These are phyloP conservation scores for Pseudogymnoascus sp. DNA, from an alignment of 2,329 filamentous ascomycete species.

Conservation along the genomic window DNA sequence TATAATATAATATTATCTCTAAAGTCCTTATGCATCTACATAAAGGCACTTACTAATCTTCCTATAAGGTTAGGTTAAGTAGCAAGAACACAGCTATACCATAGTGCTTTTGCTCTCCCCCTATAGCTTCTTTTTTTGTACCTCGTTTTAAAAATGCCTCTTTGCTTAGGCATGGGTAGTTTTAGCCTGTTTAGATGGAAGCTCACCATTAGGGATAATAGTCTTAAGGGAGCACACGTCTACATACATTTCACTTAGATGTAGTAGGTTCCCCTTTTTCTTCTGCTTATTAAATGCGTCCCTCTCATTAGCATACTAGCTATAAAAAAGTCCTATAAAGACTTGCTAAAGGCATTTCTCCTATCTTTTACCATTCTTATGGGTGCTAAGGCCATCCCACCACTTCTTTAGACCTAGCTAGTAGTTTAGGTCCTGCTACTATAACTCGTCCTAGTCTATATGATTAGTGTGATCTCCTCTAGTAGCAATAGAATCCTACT, in stretches of 20 bases:
- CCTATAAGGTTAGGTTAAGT: too few species aligned
- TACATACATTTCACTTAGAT: not conserved
- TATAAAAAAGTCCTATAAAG: not conserved
- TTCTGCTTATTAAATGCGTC: not conserved
- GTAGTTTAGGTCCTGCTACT: not conserved
- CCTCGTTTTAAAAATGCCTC: not conserved
- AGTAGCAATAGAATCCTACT: not conserved
- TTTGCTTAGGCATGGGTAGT: not conserved
- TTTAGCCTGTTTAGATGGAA: not conserved
- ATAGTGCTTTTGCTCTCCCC: too few species aligned
- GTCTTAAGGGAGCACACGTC: not conserved
- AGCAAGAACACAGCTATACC: too few species aligned
- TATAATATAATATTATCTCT: too few species aligned
- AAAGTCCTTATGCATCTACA: too few species aligned
- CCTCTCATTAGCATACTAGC: not conserved
- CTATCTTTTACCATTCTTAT: too few species aligned
- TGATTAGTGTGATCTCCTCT: not conserved
- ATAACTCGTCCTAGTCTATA: not conserved
- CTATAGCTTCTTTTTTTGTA: not conserved
- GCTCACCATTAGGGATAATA: not conserved
- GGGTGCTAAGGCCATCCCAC: not conserved
- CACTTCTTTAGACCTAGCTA: not conserved
- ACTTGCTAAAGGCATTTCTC: not conserved
- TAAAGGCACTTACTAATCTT: too few species aligned
- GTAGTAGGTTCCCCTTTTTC: not conserved